Conservation (phyloP, 1,284 basidiomycete genomes). For the Melampsora larici-populina region DNA sequence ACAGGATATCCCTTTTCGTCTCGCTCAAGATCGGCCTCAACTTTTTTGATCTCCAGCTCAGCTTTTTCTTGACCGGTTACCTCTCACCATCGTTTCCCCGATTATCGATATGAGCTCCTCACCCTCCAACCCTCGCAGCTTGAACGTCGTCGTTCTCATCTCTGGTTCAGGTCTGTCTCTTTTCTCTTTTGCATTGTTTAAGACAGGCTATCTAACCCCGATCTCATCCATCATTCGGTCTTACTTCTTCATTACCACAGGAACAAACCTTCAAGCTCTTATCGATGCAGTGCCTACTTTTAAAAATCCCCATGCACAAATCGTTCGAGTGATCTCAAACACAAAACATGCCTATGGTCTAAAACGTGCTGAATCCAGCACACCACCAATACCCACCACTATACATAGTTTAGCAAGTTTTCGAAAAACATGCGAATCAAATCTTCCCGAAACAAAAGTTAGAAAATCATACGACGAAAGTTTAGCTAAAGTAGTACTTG, state of each 20-base stretch:
- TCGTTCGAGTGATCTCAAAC: slow-evolving; percentile 84
- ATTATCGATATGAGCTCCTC: too few relatives aligned
- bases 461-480: slow-evolving; percentile 80
- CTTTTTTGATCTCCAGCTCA: too few relatives aligned
- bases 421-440: slow-evolving; percentile 71
- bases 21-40: too few relatives aligned
- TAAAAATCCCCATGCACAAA: slow-evolving; percentile 64
- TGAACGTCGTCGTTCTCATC: slow-evolving; percentile 64
- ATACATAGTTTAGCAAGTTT: slow-evolving; percentile 55
- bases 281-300: slow-evolving; percentile 68
- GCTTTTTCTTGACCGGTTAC: too few relatives aligned
- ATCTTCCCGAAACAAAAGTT: slow-evolving; percentile 66
- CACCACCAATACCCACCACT: slow-evolving; percentile 73
- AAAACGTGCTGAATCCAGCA: slow-evolving; percentile 65
- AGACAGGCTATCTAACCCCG: neutral
- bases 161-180: slow-evolving; percentile 70
- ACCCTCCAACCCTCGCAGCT: neutral
- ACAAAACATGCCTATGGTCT: slow-evolving; percentile 88
- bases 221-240: neutral
- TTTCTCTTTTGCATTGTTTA: neutral
- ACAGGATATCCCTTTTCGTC: too few relatives aligned
- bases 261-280: slow-evolving; percentile 91
- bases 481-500: slow-evolving; percentile 70
- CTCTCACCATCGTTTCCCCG: too few relatives aligned
- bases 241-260: slow-evolving; percentile 56